Percentiles rank a stretch among this genome's conserved stretches.
Conservation (phyloP, 306 rosid species). For the Erythrophleum fordii region DNA sequence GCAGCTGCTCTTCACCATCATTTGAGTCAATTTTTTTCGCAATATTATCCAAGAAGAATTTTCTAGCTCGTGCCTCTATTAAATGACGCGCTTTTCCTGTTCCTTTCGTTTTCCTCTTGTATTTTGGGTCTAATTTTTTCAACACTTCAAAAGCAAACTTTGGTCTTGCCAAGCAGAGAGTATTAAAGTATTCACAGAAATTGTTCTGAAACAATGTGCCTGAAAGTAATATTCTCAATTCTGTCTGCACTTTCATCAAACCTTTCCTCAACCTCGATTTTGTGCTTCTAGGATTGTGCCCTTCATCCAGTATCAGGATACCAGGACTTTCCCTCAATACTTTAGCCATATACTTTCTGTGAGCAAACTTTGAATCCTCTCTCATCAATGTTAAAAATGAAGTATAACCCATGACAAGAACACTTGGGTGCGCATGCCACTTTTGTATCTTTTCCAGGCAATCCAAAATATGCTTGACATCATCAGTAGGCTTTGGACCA, state of each 20-base stretch:
- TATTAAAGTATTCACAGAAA: slow-evolving; percentile 92
- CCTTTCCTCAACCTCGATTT: slow-evolving; percentile 93
- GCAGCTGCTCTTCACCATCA: slow-evolving; percentile 63
- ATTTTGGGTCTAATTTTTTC: slow-evolving; percentile 75
- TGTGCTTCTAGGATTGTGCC: slow-evolving; percentile 97
- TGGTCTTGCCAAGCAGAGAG: slow-evolving; percentile 91
- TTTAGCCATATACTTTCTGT: slow-evolving; percentile 88
- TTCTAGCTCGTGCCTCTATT: slow-evolving; percentile 82
- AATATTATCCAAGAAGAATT: slow-evolving; percentile 79
- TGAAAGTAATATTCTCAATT: slow-evolving; percentile 80
- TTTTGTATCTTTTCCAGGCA: slow-evolving; percentile 76
- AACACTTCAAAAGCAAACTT: slow-evolving; percentile 75
- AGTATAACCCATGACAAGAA: slow-evolving; percentile 95
- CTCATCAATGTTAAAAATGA: slow-evolving; percentile 91
- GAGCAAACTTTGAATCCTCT: slow-evolving; percentile 80
- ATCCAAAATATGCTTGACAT: slow-evolving; percentile 77
- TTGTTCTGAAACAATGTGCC: slow-evolving; percentile 97
- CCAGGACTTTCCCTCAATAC: slow-evolving; percentile 96
- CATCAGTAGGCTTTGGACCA: slow-evolving; percentile 60
- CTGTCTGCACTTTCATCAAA: slow-evolving; percentile 90
- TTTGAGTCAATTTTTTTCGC: slow-evolving; percentile 83
- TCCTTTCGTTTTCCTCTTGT: slow-evolving; percentile 59
- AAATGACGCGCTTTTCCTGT: slow-evolving; percentile 56
- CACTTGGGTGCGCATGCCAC: slow-evolving; percentile 95
- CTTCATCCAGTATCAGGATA: slow-evolving; percentile 82